Percentiles rank a stretch among this genome's conserved stretches.
Conservation (phyloP, 2,329 filamentous ascomycete genomes). For the Scolecobasidium constrictum region DNA sequence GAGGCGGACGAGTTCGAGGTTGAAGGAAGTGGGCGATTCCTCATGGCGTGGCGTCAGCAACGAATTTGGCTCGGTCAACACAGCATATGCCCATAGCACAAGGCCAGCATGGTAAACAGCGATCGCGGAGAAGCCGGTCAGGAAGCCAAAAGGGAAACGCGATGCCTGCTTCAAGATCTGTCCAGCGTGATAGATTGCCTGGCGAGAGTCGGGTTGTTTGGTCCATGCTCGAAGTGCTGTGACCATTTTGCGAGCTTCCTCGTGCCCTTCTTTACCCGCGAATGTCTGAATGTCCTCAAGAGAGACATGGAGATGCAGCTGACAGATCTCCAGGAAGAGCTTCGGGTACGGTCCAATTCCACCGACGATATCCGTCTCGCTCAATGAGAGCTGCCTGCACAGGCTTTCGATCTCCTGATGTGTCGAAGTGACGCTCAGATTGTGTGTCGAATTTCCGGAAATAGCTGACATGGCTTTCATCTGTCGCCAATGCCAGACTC, state of each 20-base stretch:
- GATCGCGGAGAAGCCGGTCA: slow-evolving; percentile 58
- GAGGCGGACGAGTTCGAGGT: background rate
- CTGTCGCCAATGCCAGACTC: background rate
- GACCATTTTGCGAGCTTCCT: slow-evolving; percentile 51
- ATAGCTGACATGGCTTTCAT: background rate
- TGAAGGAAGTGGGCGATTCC: background rate
- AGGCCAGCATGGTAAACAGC: slow-evolving; percentile 58
- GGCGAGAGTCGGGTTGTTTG: slow-evolving; percentile 42
- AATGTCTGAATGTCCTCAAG: slow-evolving; percentile 59
- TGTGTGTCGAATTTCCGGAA: background rate
- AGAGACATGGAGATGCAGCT: slow-evolving; percentile 54
- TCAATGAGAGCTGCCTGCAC: background rate
- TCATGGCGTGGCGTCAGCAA: background rate
- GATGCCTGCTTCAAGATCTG: slow-evolving; percentile 51
- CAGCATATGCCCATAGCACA: slow-evolving; percentile 59
- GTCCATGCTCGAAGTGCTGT: slow-evolving; percentile 49
- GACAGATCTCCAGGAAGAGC: slow-evolving; percentile 38
- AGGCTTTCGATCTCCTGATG: background rate
- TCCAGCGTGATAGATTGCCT: slow-evolving; percentile 56
- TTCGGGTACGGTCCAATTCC: slow-evolving; percentile 12
- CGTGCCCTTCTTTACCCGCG: slow-evolving; percentile 55
- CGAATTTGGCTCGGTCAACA: slow-evolving; percentile 21
- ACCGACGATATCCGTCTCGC: background rate
- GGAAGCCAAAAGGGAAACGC: slow-evolving; percentile 23
- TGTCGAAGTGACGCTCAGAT: background rate